These are phyloP conservation scores for Malbranchea cinnamomea DNA, from an alignment of 2,329 filamentous ascomycete genomes.

Conservation along the genomic window DNA sequence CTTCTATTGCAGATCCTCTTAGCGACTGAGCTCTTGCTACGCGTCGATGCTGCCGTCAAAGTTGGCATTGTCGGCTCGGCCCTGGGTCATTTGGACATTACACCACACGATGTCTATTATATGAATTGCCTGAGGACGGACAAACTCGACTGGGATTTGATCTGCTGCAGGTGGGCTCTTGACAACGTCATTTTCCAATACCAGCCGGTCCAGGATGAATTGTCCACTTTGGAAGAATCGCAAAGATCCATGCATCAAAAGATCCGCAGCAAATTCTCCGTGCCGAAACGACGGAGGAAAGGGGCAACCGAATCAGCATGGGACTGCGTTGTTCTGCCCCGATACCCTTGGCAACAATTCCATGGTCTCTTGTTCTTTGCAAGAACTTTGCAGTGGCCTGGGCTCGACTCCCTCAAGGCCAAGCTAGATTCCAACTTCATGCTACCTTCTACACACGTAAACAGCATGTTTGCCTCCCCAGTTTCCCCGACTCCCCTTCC, in stretches of 20 bases:
- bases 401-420: slow-evolving; percentile 22
- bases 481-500: no score
- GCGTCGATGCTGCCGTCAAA: slow-evolving; percentile 35
- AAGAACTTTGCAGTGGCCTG: slow-evolving; percentile 35
- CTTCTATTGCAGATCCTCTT: slow-evolving; percentile 40
- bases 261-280: slow-evolving; percentile 4
- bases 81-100: slow-evolving; percentile 26
- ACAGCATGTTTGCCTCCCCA: slow-evolving; percentile 8
- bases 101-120: slow-evolving; percentile 27
- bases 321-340: slow-evolving; percentile 23
- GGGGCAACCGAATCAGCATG: slow-evolving; percentile 14
- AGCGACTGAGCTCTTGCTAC: slow-evolving; percentile 38
- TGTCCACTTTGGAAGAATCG: not conserved
- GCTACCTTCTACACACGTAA: no score
- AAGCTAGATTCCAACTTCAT: slow-evolving; percentile 23
- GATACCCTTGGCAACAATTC: slow-evolving; percentile 28
- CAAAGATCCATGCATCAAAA: not conserved
- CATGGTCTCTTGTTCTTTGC: slow-evolving; percentile 38
- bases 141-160: slow-evolving; percentile 42
- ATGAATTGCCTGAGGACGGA: slow-evolving; percentile 33
- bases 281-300: not conserved
- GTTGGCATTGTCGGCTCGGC: slow-evolving; percentile 26
- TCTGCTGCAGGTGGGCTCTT: slow-evolving; percentile 38
- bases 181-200: slow-evolving; percentile 33
- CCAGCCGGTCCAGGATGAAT: slow-evolving; percentile 1